Evolutionary conservation across 2,329 filamentous ascomycete species (phyloP).

Genomic region (Diaporthe helianthi): DNA sequence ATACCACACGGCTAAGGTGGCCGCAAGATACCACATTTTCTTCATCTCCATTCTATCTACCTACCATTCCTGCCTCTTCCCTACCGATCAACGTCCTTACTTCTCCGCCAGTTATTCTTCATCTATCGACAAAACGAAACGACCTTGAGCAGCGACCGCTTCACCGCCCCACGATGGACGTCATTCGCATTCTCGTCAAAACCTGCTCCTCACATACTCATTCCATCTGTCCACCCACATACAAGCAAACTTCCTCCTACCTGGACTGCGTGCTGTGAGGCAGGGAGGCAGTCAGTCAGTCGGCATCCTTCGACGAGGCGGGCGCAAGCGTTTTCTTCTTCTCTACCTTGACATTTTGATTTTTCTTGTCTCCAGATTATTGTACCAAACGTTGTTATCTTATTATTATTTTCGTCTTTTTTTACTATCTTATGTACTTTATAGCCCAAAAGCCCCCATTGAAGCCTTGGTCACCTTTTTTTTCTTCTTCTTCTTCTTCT

Average conservation of each 20-base stretch:
- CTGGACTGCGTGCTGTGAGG: too few relatives aligned
- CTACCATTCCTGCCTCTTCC: background rate
- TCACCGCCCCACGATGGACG: background rate
- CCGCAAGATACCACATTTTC: conserved; percentile 20
- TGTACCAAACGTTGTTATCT: conserved; percentile 1
- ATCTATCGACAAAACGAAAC: background rate
- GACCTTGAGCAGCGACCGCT: background rate
- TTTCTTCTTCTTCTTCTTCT: background rate
- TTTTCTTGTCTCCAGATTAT: background rate
- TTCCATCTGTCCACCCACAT: background rate
- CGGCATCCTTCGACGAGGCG: too few relatives aligned
- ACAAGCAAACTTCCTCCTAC: background rate
- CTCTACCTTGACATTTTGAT: background rate
- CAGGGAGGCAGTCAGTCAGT: too few relatives aligned
- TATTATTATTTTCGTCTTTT: too few relatives aligned
- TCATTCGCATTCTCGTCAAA: too few relatives aligned
- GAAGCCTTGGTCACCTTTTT: too few relatives aligned
- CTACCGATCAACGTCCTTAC: background rate
- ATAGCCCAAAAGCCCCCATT: too few relatives aligned
- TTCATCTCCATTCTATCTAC: background rate
- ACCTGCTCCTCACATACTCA: too few relatives aligned
- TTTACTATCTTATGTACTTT: background rate
- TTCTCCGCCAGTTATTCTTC: background rate
- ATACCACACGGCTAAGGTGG: conserved; percentile 2
- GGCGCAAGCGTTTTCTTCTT: background rate